Conservation (phyloP, 257 asterid species). For the Solanum paucissectum region DNA sequence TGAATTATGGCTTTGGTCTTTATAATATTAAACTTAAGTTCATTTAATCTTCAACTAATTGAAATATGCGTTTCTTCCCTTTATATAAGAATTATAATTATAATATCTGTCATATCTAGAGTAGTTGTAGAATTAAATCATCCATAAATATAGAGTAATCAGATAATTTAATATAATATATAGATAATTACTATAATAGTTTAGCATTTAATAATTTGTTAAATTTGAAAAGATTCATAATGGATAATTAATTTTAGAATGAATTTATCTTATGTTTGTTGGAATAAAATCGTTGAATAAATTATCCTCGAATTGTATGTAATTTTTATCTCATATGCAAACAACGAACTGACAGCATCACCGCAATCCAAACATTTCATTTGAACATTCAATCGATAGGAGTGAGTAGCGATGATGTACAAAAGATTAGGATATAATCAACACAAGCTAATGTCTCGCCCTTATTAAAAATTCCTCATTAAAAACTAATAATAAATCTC, state of each 20-base stretch:
- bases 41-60: not conserved
- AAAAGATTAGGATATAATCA: not conserved
- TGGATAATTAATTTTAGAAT: not conserved
- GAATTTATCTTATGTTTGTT: too few species aligned
- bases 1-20: not conserved
- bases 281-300: too few species aligned
- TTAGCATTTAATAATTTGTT: not conserved
- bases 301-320: too few species aligned
- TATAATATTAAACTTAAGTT: not conserved
- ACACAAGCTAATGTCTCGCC: too few species aligned
- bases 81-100: too few species aligned
- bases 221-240: not conserved
- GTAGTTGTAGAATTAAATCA: not conserved
- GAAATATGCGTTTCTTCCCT: not conserved
- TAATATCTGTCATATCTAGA: not conserved
- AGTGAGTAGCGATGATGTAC: too few species aligned
- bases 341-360: too few species aligned
- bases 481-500: too few species aligned
- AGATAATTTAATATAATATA: not conserved
- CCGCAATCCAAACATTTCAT: too few species aligned
- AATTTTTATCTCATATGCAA: not conserved
- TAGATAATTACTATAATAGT: not conserved
- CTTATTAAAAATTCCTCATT: not conserved
- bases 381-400: not conserved
- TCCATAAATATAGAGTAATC: not conserved